A percentile compares a stretch with the other conserved stretches of the same genome.
Conservation (phyloP, 1,284 basidiomycete genomes). For the Cutaneotrichosporon spelunceum region DNA sequence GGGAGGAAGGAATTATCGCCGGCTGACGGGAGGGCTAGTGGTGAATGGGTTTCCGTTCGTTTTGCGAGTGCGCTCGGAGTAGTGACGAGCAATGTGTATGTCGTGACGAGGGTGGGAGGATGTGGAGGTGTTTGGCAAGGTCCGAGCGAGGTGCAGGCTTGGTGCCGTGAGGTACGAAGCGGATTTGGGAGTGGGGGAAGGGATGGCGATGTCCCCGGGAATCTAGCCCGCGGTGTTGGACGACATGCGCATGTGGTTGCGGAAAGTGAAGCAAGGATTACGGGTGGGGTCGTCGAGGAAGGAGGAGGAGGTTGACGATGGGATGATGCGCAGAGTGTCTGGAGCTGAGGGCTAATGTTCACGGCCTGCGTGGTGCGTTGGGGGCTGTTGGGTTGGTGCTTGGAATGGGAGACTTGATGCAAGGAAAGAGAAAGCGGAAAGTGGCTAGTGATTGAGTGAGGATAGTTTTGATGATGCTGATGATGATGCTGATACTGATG, state of each 20-base stretch:
- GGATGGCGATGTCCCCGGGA: not conserved
- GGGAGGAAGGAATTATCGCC: not conserved
- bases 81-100: not conserved
- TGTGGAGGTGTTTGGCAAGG: not conserved
- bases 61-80: not conserved
- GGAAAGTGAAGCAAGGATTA: no score
- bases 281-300: not conserved
- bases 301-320: not conserved
- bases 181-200: not conserved
- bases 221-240: not conserved
- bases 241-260: not conserved
- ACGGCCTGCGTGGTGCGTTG: no score
- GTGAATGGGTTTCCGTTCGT: not conserved
- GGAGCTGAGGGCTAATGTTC: not conserved
- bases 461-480: not conserved
- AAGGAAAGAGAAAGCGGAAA: not conserved
- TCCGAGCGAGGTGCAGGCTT: not conserved
- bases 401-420: not conserved
- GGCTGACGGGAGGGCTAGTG: not conserved
- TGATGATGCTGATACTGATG: not conserved
- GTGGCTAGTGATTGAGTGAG: no score
- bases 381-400: no score
- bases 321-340: not conserved
- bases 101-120: not conserved
- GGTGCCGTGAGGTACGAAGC: not conserved